Evolutionary conservation across 2,329 filamentous ascomycete species (phyloP), one percentile per base, ranked within the genome.

Genomic region (Periglandula ipomoeae): DNA sequence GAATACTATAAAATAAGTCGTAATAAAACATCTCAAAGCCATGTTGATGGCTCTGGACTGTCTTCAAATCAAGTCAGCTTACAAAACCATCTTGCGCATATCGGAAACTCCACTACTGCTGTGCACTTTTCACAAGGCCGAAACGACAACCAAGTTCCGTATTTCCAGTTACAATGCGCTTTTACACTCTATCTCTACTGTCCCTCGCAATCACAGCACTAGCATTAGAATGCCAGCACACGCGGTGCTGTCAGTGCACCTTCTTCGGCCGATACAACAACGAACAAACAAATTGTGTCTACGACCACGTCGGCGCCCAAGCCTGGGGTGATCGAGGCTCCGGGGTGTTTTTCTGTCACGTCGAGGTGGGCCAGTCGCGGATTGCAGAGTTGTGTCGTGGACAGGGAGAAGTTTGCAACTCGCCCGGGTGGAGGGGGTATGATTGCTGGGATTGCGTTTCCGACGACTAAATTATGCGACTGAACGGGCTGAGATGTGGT

Each of bases 231-330:
- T 44, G 19, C 27, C 32, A 44, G 42, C 2, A 44, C 42, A 44
- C 42, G 27, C 27, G 42, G 27, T 44, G 42, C 27, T 44, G 42
- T 27, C 42, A 44, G 20, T 32, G 42, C 19, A 44, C 27, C 19
- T 20, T 11, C 5, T 44, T 44, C 17, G 42, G 27, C 19, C 10
- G 3, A 17, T 34, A 44, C 42, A 27, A 44, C 19, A 44, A 44
- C 22, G 27, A 17, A 11, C 42, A 44, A 27, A 44, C 42, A 6
- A 6, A 44, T 17, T 44, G 42, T 8, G 42, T 44, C 19, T 42
- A 42, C 17, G 27, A 44, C 27, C 42, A 44, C 3, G 42, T 34
- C 15, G 42, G 13, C 10, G 42, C 42, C 27, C n/a, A 44, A 11
- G 27, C 27, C 7, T 44, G 42, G 42, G 27, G 13, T 32, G 27